Conservation (phyloP, 1,139 yeast species). For the Yamadazyma mexicana region DNA sequence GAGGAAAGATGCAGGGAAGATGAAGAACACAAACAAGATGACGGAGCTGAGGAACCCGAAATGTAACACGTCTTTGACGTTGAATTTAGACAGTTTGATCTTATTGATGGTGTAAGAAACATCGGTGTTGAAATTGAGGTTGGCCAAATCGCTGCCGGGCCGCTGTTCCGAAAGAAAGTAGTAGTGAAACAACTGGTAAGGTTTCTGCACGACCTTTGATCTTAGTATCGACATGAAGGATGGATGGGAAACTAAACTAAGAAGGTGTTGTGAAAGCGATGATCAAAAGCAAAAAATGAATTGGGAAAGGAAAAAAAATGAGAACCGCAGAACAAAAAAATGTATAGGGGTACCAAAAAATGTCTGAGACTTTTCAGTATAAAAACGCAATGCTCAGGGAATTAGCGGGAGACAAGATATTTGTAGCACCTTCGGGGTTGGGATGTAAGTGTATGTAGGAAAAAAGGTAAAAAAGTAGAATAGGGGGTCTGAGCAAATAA, state of each 20-base stretch:
- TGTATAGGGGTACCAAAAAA: neutral
- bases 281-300: neutral
- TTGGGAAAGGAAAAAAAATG: neutral
- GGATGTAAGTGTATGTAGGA: too few relatives aligned
- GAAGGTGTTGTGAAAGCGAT: neutral
- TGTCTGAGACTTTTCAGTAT: too few relatives aligned
- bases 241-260: neutral
- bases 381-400: neutral
- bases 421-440: too few relatives aligned
- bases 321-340: neutral
- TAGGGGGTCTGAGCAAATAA: too few relatives aligned
- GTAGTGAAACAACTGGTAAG: constrained; percentile 47
- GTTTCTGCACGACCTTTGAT: constrained; percentile 35
- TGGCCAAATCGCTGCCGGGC: constrained; percentile 52
- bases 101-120: constrained; percentile 48
- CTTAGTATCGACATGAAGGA: constrained; percentile 28
- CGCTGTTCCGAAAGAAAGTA: constrained; percentile 62
- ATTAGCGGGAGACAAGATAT: too few relatives aligned
- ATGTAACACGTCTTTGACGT: constrained; percentile 48
- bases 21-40: constrained; percentile 50
- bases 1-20: constrained; percentile 53
- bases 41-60: constrained; percentile 51
- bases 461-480: too few relatives aligned
- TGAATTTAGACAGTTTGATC: constrained; percentile 51
- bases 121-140: constrained; percentile 60